Conservation (phyloP, 225 moss, liverwort and hornwort genomes). For the Polytrichum commune region DNA sequence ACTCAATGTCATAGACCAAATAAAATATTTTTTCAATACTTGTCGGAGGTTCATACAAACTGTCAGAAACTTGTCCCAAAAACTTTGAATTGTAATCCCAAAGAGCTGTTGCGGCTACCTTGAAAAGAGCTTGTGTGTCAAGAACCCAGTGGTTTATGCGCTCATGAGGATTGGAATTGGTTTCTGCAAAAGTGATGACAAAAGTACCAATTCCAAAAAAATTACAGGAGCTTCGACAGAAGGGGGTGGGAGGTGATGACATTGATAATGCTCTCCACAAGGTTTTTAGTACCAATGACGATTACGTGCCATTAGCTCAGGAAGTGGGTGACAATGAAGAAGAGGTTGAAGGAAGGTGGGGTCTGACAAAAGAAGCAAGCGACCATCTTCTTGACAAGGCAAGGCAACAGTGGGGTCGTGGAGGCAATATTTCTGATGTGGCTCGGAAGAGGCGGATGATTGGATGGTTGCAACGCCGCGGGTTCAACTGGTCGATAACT, state of each 20-base stretch:
- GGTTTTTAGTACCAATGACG: slow-evolving; percentile 43
- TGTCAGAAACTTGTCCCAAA: no score
- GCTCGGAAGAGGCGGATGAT: slow-evolving; percentile 73
- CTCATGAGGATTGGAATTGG: no score
- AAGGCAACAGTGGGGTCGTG: slow-evolving; percentile 64
- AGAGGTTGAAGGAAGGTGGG: slow-evolving; percentile 47
- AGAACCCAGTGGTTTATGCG: no score
- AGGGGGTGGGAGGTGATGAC: slow-evolving; percentile 58
- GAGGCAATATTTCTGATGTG: slow-evolving; percentile 43
- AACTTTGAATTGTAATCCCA: no score
- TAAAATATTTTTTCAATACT: no score
- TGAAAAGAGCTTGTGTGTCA: no score
- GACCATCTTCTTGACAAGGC: slow-evolving; percentile 69
- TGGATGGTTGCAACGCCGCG: slow-evolving; percentile 90
- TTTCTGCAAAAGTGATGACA: not conserved
- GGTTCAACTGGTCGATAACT: slow-evolving; percentile 76
- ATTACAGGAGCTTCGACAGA: slow-evolving; percentile 67
- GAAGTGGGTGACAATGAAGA: slow-evolving; percentile 8
- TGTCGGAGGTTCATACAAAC: no score
- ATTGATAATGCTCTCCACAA: slow-evolving; percentile 46
- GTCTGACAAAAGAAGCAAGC: slow-evolving; percentile 69
- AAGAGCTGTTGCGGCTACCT: no score
- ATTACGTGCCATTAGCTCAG: no score
- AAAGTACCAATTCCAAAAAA: not conserved
- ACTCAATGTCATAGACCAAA: no score